Evolutionary conservation across 345 rosid genomes (phyloP).

Genomic region (Rubroshorea leprosula): DNA sequence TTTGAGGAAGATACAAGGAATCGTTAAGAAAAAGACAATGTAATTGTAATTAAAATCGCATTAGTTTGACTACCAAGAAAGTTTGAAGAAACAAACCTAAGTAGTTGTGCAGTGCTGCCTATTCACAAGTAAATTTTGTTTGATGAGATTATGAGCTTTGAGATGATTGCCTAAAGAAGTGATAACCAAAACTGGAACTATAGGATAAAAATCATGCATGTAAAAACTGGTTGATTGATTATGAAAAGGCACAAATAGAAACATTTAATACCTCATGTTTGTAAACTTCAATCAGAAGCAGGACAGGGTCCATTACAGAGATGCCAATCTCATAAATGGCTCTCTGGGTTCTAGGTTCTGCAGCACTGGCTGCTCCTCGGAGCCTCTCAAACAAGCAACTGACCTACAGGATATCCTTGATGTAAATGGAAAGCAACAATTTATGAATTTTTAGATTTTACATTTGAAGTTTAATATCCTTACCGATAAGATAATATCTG

Average conservation of each 20-base stretch:
- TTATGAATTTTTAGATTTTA: conserved; percentile 9
- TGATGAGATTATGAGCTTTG: background rate
- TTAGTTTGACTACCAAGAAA: conserved; percentile 8
- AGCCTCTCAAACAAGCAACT: conserved; percentile 86
- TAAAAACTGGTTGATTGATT: background rate
- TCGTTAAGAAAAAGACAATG: conserved; percentile 5
- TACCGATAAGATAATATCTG: conserved; percentile 79
- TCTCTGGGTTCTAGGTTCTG: conserved; percentile 89
- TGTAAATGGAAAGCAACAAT: conserved; percentile 16
- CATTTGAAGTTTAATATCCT: conserved; percentile 24
- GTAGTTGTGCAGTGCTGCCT: background rate
- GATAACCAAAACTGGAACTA: background rate
- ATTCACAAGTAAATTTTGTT: background rate
- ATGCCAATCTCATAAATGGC: conserved; percentile 91
- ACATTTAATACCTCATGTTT: conserved; percentile 72
- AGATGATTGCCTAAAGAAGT: background rate
- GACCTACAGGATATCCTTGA: conserved; percentile 45
- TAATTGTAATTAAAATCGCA: background rate
- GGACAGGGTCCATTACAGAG: conserved; percentile 61
- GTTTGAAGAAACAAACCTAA: background rate
- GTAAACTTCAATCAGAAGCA: conserved; percentile 85
- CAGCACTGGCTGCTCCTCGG: conserved; percentile 93
- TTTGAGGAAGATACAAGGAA: no score
- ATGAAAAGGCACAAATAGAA: conserved; percentile 1
- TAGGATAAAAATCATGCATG: background rate